phyloP scores from a whole-genome alignment of 768 basidiomycete species.

The Baorangia bicolor region DNA sequence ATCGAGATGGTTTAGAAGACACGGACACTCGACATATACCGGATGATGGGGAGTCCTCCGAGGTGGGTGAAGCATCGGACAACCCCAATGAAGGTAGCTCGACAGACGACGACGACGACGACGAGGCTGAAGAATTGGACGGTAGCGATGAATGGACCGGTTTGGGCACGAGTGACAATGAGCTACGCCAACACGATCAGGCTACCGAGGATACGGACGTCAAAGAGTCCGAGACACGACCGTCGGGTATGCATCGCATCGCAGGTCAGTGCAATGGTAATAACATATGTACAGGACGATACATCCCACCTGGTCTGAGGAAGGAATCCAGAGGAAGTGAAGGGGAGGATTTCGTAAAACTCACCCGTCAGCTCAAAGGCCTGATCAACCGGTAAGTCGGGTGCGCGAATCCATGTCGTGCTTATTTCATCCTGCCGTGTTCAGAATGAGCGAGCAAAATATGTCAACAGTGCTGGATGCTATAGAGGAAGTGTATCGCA shows the following conservation, averaged over 20 bases:
- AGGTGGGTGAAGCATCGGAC: constrained; percentile 5
- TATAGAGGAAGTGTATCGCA: constrained; percentile 75
- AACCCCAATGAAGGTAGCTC: background rate
- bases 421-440: background rate
- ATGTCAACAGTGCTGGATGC: constrained; percentile 70
- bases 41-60: background rate
- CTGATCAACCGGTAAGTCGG: constrained; percentile 72
- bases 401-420: background rate
- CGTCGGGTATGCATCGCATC: constrained; percentile 12
- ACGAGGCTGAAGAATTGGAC: constrained; percentile 26
- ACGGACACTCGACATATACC: background rate
- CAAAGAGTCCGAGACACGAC: constrained; percentile 3
- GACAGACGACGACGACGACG: background rate
- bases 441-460: constrained; percentile 88
- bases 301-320: constrained; percentile 83
- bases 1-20: background rate
- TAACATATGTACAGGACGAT: constrained; percentile 41
- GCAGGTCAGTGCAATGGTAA: background rate
- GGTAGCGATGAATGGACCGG: constrained; percentile 39
- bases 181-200: background rate
- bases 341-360: constrained; percentile 47
- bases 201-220: background rate
- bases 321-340: constrained; percentile 41
- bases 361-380: constrained; percentile 80
- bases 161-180: constrained; percentile 22